Evolutionary conservation across 2,329 filamentous ascomycete genomes (phyloP), one percentile per base, ranked within the genome.

Genomic region (Cercospora sp.): DNA sequence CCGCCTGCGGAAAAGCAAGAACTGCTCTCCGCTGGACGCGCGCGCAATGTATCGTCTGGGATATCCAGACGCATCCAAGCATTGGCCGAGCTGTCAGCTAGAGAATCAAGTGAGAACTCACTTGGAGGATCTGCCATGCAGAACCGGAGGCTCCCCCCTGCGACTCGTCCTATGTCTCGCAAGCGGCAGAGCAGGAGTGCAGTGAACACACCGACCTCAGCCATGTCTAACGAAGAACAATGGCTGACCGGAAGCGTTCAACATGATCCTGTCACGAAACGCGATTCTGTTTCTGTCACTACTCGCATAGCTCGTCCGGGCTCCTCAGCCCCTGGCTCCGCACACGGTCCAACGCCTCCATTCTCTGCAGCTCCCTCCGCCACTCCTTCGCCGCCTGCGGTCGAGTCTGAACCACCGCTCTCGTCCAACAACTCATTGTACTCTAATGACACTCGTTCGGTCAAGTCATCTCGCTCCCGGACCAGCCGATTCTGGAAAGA

Each of bases 21-120:
- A 55, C 24, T 67, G 13, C 28, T 65, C 16, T 24, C 61, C 9
- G 59, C 67, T 26, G 70, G 68, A 6, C 62, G 72, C 78, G 96
- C 94, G 78, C 85, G 90, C 72, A 95, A 92, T 75, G 87, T 98
- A 26, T 94, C 93, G 7, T 93, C 91, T 8, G 93, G 92, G 73
- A 97, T 99, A 69, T 96, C 94, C 3, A 92, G 94, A 78, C 90
- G 95, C 51, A 98, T 98, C 79, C 96, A 97, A 80, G 93, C 94
- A 6, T 84, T 99, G 63, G 92, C 97, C 77, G 94, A 93, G 79
- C 85, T 95, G 34, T 72, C 71, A 3, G 70, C 69, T 40, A 67
- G 70, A 59, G 76, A 75, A 18, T 45, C 67, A 26, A 76, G 69
- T 61, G 71, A 71, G 13, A 65, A 60, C 7, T 65, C 69, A 13